Evolutionary conservation across 148 eudicot genomes (phyloP), one percentile per base, ranked within the genome.

Genomic region (Arctostaphylos glauca): DNA sequence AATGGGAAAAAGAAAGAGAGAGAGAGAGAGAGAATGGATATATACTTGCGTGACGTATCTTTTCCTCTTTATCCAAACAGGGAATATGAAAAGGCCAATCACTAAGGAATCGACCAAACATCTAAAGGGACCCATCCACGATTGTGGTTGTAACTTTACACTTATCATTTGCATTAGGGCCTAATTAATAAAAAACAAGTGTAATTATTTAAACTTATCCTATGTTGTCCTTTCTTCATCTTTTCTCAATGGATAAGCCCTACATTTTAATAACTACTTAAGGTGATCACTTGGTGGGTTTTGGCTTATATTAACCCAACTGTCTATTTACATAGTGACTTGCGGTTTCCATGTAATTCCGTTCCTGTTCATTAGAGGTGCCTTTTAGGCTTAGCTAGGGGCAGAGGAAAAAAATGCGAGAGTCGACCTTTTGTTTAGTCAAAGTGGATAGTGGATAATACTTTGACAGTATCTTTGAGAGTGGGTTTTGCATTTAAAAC

Each of bases 21-120:
- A 14, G 16, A 14, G 19, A 21, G 50, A 43, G 21, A 52, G 75
- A 52, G 12, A 58, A 60, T 44, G 38, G 38, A 4, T 62, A 6
- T n/a, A 47, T 41, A 31, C 18, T 75, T 46, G 78, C 62, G 76
- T 60, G 81, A 81, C 83, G 81, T 55, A 59, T 75, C 83, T 81
- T 41, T 84, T 31, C 38, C 56, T 53, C 41, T n/a, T 49, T 70
- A 80, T 80, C 81, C 76, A 84, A 5, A 74, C 80, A 80, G 53
- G 66, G 74, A 74, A 84, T 62, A 83, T 75, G 80, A 75, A 75
- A 74, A 80, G 80, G 70, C 53, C 75, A 80, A 49, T 78, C 52
- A 59, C 81, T 19, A n/a, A 78, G 48, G 80, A 78, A 58, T 74
- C 82, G 66, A 67, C 79, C 68, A 78, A 21, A 38, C 52, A 44